Evolutionary conservation across 2,329 filamentous ascomycete genomes (phyloP).

Genomic region (Fonsecaea pedrosoi): DNA sequence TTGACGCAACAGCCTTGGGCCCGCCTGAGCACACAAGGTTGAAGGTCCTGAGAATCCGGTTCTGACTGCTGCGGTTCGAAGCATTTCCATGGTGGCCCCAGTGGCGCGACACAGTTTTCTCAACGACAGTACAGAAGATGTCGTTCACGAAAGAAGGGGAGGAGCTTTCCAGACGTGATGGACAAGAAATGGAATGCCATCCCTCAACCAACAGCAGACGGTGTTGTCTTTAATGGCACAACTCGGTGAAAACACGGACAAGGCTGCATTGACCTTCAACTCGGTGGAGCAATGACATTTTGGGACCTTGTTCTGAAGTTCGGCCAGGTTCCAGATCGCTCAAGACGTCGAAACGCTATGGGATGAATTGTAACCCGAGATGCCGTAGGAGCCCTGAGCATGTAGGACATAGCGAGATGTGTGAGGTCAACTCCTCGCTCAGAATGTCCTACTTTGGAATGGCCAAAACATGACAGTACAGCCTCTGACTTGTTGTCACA

Average conservation of each 20-base stretch:
- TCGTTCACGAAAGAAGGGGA: not conserved
- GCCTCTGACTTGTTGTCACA: not conserved
- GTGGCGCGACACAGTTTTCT: not conserved
- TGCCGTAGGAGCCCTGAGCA: not conserved
- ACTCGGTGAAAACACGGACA: not conserved
- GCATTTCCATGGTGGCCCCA: not conserved
- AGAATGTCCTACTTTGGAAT: not conserved
- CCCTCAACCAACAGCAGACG: not conserved
- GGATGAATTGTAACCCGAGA: not conserved
- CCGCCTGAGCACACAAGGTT: not conserved
- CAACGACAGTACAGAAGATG: not conserved
- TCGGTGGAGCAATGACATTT: not conserved
- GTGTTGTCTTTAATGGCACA: not conserved
- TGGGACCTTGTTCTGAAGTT: not conserved
- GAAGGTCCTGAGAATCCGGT: not conserved
- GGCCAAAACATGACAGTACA: not conserved
- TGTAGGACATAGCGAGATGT: not conserved
- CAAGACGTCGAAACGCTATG: not conserved
- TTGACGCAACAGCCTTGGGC: not conserved
- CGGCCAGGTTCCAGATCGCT: not conserved
- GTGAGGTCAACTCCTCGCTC: not conserved
- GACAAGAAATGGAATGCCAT: not conserved
- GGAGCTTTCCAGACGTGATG: not conserved
- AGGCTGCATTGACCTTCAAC: not conserved
- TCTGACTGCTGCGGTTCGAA: constrained; percentile 3